Conservation (phyloP, 768 basidiomycete genomes). For the Hygrocybe coccinea region DNA sequence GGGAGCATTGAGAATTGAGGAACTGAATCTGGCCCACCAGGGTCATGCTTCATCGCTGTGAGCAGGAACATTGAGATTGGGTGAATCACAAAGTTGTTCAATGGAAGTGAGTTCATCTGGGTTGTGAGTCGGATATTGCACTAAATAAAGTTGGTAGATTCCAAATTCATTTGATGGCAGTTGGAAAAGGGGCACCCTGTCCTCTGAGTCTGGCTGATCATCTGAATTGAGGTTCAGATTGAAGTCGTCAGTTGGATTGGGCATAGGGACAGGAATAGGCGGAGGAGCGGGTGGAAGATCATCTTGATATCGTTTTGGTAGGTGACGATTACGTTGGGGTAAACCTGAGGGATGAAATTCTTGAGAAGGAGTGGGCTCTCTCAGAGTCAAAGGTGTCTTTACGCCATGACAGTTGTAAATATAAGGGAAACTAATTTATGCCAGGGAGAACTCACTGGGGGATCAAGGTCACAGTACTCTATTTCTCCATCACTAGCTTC, state of each 20-base stretch:
- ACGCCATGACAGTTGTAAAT: neutral
- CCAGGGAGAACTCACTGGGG: neutral
- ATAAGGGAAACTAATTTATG: neutral
- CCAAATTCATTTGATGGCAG: neutral
- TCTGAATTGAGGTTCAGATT: too few species aligned
- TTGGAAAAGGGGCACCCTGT: neutral
- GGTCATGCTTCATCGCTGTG: neutral
- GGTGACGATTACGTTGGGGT: neutral
- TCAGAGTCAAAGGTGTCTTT: neutral
- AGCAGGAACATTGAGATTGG: neutral
- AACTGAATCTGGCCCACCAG: too few species aligned
- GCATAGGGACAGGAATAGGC: neutral
- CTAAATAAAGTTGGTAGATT: constrained; percentile 1
- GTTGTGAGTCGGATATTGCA: neutral
- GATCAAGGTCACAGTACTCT: neutral
- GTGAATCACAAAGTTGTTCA: neutral
- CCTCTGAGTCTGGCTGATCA: neutral
- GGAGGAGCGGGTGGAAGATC: neutral
- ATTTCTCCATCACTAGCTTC: neutral
- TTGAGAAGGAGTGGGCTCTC: neutral
- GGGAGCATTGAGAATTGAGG: too few species aligned
- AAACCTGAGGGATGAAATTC: neutral
- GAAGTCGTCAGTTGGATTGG: neutral
- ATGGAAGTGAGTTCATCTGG: neutral
- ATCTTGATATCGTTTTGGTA: neutral